phyloP scores from a whole-genome alignment of 2,329 filamentous ascomycete genomes.

The Cryphonectria carpinicola region DNA sequence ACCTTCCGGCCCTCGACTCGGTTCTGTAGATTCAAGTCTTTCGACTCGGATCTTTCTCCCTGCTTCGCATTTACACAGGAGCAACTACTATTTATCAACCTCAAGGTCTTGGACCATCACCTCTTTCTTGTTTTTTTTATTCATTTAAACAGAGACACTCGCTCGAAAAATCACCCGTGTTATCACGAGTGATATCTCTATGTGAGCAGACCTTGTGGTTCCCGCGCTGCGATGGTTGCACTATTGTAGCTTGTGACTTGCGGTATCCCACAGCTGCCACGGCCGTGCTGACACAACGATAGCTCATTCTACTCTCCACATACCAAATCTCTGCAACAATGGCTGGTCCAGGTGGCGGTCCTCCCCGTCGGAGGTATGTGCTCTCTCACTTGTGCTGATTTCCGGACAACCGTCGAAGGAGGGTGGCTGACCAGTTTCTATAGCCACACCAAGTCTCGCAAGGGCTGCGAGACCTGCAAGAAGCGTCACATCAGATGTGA shows the following conservation, averaged over 20 bases:
- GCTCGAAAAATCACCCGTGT: slow-evolving; percentile 19
- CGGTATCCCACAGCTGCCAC: background rate
- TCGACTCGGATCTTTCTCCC: slow-evolving; percentile 6
- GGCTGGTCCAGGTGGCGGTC: slow-evolving; percentile 93
- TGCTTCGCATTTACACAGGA: background rate
- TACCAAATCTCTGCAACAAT: slow-evolving; percentile 54
- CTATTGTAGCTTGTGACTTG: background rate
- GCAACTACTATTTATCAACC: background rate
- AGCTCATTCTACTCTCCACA: background rate
- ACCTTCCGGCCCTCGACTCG: background rate
- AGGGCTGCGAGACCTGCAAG: slow-evolving; percentile 98
- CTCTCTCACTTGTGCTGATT: slow-evolving; percentile 6
- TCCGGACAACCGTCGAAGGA: background rate
- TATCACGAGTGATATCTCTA: slow-evolving; percentile 25
- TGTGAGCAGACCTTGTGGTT: slow-evolving; percentile 1
- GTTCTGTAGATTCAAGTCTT: slow-evolving; percentile 25
- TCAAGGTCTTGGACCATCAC: slow-evolving; percentile 5
- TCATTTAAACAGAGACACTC: slow-evolving; percentile 2
- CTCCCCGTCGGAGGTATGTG: slow-evolving; percentile 71
- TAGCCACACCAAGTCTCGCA: slow-evolving; percentile 98
- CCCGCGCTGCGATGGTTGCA: no score
- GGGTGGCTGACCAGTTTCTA: slow-evolving; percentile 31
- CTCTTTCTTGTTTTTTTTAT: background rate
- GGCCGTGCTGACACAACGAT: slow-evolving; percentile 25
- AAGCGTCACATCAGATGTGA: slow-evolving; percentile 96